A percentile compares a stretch with the other conserved stretches of the same genome.
These are phyloP conservation scores for Naganishia vishniacii DNA, from an alignment of 768 basidiomycete genomes.

Conservation along the genomic window DNA sequence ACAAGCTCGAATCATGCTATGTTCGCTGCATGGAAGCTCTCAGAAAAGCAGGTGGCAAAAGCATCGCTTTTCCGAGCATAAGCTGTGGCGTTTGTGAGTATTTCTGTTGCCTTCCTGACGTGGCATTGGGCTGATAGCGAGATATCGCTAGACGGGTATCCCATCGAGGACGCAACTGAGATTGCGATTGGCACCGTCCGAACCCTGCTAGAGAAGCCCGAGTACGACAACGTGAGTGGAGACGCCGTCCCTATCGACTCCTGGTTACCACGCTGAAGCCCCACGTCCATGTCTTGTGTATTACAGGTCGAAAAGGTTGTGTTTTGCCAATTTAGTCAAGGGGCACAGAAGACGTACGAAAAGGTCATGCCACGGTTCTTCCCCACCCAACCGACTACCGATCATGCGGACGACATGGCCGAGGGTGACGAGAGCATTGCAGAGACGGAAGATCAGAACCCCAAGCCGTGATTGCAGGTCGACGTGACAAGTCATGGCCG, in stretches of 20 bases:
- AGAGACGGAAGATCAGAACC: neutral
- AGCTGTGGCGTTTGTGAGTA: slow-evolving; percentile 47
- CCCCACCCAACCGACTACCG: slow-evolving; percentile 23
- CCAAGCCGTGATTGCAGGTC: neutral
- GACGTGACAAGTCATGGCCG: neutral
- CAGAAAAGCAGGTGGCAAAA: slow-evolving; percentile 33
- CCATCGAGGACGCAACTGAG: slow-evolving; percentile 45
- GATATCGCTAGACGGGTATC: slow-evolving; percentile 45
- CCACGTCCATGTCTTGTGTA: neutral
- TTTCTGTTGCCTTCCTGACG: neutral
- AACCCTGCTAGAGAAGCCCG: slow-evolving; percentile 33
- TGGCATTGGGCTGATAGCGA: neutral
- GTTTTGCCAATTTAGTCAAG: slow-evolving; percentile 41
- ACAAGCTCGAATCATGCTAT: slow-evolving; percentile 43
- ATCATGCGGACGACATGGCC: neutral
- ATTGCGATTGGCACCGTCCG: slow-evolving; percentile 45
- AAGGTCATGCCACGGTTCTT: slow-evolving; percentile 36
- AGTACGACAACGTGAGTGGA: slow-evolving; percentile 30
- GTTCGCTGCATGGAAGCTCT: slow-evolving; percentile 35
- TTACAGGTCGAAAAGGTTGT: slow-evolving; percentile 40
- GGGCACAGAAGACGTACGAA: slow-evolving; percentile 38
- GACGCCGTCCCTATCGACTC: neutral
- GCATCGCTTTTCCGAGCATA: slow-evolving; percentile 47
- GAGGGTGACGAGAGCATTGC: slow-evolving; percentile 13
- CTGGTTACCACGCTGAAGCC: no score